Base-by-base conservation (phyloP, 805 yeast genomes). In the Brettanomyces sp. region DNA sequence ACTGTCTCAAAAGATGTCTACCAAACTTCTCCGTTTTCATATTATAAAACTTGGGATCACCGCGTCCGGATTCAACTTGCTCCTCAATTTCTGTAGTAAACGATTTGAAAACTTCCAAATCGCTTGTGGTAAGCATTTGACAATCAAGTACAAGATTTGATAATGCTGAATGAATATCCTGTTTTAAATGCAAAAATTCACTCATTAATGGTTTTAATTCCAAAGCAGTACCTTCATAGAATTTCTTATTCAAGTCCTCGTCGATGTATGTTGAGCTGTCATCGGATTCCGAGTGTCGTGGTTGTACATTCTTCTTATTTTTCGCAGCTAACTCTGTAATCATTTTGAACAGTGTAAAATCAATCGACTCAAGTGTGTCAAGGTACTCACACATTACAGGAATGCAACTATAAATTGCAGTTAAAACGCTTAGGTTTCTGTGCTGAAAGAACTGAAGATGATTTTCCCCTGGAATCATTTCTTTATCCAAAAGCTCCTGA, bases 171-270 rank as follows among this genome's bases (percentile, higher is more conserved):
- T 87, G 90, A 24, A 85, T 59, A 7, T 74, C 72, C 58, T 88
- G 96, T 55, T 88, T 89, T 41, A 75, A 66, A 50, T 82, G 83
- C 56, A 81, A 76, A 57, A 85, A 88, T 43, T 85, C 95, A n/a
- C 82, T 68, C 4, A 77, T 68, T 24, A 73, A 64, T 0, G 82
- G 80, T 49, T 74, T 55, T 9, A 61, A 51, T 11, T 55, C 50
- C 30, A 57, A 59, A 3, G 64, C 52, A 1, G 67, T 63, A 5
- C 67, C 58, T 42, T 64, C 65, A 46, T 62, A 64, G 47, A 64
- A 64, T 39, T 52, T 46, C 34, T 53, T 57, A 36, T 56, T 59
- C 6, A 43, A 36, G 24, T 45, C 54, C n/a, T 50, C 51, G 23
- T 48, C 48, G 30, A 39, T 43, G 18, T 9, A 14, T 8, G 14